Evolutionary conservation across 2,329 filamentous ascomycete genomes (phyloP).

Genomic region (Exserohilum rostratum): DNA sequence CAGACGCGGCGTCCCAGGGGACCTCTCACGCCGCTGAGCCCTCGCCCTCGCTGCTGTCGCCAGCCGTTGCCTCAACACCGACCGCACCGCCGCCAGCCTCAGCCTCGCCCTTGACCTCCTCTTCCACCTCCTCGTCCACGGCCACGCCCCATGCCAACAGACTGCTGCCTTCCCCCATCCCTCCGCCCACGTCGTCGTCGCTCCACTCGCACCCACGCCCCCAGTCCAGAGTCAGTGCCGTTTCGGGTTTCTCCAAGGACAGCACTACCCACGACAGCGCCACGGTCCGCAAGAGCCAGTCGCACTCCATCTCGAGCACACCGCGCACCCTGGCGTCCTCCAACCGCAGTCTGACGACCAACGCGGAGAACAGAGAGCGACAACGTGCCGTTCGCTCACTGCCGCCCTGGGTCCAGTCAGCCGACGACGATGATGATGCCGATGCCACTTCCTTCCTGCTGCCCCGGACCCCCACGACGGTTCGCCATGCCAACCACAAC

Average conservation of each 20-base stretch:
- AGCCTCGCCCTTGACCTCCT: conserved; percentile 4
- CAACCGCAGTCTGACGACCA: conserved; percentile 33
- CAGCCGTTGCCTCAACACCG: background rate
- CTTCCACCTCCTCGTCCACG: conserved; percentile 2
- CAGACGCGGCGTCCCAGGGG: conserved; percentile 19
- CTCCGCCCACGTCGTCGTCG: conserved; percentile 41
- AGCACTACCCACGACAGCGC: conserved; percentile 28
- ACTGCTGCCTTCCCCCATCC: conserved; percentile 43
- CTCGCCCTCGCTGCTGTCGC: background rate
- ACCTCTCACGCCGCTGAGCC: background rate
- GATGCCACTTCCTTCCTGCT: conserved; percentile 40
- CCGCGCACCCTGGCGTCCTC: conserved; percentile 46
- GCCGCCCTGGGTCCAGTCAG: conserved; percentile 49
- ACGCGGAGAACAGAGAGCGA: conserved; percentile 39
- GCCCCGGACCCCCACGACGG: conserved; percentile 43
- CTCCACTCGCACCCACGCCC: conserved; percentile 38
- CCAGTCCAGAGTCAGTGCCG: conserved; percentile 38
- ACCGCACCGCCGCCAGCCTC: background rate
- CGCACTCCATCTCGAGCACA: conserved; percentile 45
- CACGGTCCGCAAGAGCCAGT: conserved; percentile 38
- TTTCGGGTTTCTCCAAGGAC: conserved; percentile 33
- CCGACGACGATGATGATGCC: conserved; percentile 44
- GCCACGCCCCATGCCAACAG: conserved; percentile 13
- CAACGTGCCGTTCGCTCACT: conserved; percentile 45
- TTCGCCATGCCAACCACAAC: conserved; percentile 46